phyloP scores from a whole-genome alignment of 2,329 filamentous ascomycete species.

The Alternaria alternata region DNA sequence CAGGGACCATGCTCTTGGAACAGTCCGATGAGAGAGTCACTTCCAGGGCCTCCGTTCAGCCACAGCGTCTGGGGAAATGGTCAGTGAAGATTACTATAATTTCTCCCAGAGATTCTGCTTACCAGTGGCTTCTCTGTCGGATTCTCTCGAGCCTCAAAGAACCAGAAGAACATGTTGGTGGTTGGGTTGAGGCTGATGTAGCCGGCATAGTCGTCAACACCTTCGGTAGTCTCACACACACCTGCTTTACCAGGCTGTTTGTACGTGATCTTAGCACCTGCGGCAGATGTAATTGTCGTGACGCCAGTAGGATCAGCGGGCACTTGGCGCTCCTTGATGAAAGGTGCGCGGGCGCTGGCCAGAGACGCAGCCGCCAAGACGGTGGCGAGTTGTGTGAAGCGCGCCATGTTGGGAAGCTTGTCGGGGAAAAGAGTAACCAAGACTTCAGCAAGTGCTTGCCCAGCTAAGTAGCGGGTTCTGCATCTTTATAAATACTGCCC shows the following conservation, averaged over 20 bases:
- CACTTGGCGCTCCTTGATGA: constrained; percentile 38
- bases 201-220: constrained; percentile 50
- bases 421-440: constrained; percentile 12
- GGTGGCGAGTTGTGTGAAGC: constrained; percentile 29
- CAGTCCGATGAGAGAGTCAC: constrained; percentile 62
- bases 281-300: constrained; percentile 44
- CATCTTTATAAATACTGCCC: constrained; percentile 17
- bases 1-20: constrained; percentile 55
- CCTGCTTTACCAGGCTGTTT: constrained; percentile 49
- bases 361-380: constrained; percentile 31
- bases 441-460: constrained; percentile 7
- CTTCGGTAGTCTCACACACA: constrained; percentile 54
- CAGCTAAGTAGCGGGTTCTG: neutral
- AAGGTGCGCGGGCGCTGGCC: constrained; percentile 32
- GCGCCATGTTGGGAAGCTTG: constrained; percentile 35
- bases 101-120: neutral
- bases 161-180: constrained; percentile 57
- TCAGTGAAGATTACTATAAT: neutral
- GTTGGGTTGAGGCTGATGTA: constrained; percentile 48
- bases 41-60: constrained; percentile 63
- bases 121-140: constrained; percentile 44
- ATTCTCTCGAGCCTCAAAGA: constrained; percentile 58
- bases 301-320: constrained; percentile 43
- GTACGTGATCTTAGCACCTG: constrained; percentile 46
- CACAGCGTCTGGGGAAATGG: constrained; percentile 51